Conservation (phyloP, 306 rosid genomes). For the Rosa lucieae region DNA sequence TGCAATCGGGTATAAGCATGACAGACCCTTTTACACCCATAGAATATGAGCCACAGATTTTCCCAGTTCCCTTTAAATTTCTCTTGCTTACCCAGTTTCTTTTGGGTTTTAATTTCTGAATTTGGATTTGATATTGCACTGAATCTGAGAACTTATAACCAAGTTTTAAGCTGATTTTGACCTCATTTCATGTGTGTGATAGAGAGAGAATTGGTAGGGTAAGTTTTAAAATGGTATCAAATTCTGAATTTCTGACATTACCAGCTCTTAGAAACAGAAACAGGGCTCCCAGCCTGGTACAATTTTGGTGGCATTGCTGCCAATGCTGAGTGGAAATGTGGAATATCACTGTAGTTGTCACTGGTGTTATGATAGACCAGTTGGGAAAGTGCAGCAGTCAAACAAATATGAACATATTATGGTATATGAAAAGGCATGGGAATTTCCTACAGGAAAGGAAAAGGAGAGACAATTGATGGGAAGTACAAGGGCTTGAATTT, state of each 20-base stretch:
- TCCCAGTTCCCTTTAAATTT: neutral
- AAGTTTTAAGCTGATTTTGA: neutral
- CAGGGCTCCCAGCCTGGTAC: neutral
- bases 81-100: neutral
- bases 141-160: neutral
- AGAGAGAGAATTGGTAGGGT: neutral
- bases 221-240: neutral
- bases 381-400: neutral
- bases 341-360: neutral
- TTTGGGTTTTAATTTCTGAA: neutral
- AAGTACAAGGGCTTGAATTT: neutral
- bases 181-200: neutral
- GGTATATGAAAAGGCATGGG: neutral
- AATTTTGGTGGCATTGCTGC: neutral
- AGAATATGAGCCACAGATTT: slow-evolving; percentile 21
- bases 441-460: neutral
- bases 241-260: neutral
- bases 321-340: neutral
- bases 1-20: slow-evolving; percentile 7
- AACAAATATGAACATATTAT: neutral
- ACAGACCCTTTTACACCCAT: slow-evolving; percentile 23
- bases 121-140: neutral
- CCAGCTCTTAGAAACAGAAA: neutral
- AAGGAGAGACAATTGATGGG: too few species aligned
- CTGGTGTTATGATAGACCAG: neutral